phyloP scores from a whole-genome alignment of 2,329 filamentous ascomycete genomes.

The Colletotrichum scovillei region DNA sequence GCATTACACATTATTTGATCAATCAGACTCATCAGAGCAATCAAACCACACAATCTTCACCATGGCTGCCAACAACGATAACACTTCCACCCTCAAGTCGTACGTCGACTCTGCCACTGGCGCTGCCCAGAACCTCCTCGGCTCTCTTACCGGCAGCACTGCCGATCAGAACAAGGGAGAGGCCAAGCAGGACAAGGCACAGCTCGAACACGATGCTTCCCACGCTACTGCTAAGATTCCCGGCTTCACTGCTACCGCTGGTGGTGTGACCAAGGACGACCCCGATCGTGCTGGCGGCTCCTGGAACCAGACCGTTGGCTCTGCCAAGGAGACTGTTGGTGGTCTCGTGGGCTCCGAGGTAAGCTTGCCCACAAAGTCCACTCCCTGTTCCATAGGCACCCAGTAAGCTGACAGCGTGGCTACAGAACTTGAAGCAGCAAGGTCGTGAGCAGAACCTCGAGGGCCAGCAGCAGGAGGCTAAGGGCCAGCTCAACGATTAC shows the following conservation, averaged over 20 bases:
- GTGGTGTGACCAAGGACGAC: conserved; percentile 78
- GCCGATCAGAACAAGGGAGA: conserved; percentile 75
- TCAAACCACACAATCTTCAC: not conserved
- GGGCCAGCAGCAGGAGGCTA: conserved; percentile 84
- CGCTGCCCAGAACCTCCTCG: conserved; percentile 77
- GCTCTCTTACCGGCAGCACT: conserved; percentile 78
- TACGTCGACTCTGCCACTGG: conserved; percentile 80
- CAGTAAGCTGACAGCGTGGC: not conserved
- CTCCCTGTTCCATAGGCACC: too few relatives aligned
- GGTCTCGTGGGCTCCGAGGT: conserved; percentile 80
- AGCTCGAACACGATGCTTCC: conserved; percentile 77
- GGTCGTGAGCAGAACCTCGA: conserved; percentile 83
- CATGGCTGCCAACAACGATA: conserved; percentile 37
- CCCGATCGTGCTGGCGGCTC: conserved; percentile 76
- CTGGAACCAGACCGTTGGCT: conserved; percentile 92
- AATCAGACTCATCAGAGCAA: not conserved
- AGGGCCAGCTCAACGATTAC: conserved; percentile 82
- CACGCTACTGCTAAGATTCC: conserved; percentile 82
- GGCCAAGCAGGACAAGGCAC: conserved; percentile 72
- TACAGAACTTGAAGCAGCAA: conserved; percentile 73
- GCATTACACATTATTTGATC: not conserved
- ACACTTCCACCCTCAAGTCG: conserved; percentile 82
- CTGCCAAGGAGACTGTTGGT: conserved; percentile 85
- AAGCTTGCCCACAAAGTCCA: conserved; percentile 34
- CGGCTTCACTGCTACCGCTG: conserved; percentile 74